Conservation (phyloP, 2,329 filamentous ascomycete genomes). For the Aspergillus tubingensis region DNA sequence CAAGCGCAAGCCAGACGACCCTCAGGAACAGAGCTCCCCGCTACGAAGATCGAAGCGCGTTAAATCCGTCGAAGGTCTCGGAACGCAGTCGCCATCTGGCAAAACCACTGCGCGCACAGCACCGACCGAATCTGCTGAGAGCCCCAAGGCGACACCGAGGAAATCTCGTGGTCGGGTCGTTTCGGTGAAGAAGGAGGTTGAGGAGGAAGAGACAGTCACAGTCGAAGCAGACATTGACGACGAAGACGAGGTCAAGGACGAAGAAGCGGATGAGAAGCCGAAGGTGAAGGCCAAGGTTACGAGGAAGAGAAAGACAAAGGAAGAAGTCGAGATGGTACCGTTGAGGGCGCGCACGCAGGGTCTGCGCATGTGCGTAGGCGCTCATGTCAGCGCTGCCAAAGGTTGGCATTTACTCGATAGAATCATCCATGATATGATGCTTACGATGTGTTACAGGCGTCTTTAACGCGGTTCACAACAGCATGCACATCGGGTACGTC, state of each 20-base stretch:
- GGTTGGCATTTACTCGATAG: conserved; percentile 52
- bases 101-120: neutral
- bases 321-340: conserved; percentile 58
- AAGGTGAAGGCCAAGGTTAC: conserved; percentile 51
- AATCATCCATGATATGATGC: conserved; percentile 13
- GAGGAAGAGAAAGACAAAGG: conserved; percentile 56
- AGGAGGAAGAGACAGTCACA: conserved; percentile 12
- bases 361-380: conserved; percentile 82
- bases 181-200: conserved; percentile 20
- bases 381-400: conserved; percentile 87
- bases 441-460: conserved; percentile 60
- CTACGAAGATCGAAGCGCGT: conserved; percentile 34
- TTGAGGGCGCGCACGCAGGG: conserved; percentile 69
- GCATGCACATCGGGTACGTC: conserved; percentile 67
- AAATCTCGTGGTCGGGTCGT: neutral
- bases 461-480: conserved; percentile 81
- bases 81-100: neutral
- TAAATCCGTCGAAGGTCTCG: conserved; percentile 22
- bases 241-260: conserved; percentile 20
- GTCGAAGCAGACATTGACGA: conserved; percentile 1
- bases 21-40: conserved; percentile 26
- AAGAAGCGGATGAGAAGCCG: conserved; percentile 20
- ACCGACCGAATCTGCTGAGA: conserved; percentile 8
- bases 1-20: conserved; percentile 33
- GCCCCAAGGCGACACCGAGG: conserved; percentile 9